These are phyloP conservation scores for Fagopyrum esculentum DNA, from an alignment of 148 eudicot species.

Conservation along the genomic window DNA sequence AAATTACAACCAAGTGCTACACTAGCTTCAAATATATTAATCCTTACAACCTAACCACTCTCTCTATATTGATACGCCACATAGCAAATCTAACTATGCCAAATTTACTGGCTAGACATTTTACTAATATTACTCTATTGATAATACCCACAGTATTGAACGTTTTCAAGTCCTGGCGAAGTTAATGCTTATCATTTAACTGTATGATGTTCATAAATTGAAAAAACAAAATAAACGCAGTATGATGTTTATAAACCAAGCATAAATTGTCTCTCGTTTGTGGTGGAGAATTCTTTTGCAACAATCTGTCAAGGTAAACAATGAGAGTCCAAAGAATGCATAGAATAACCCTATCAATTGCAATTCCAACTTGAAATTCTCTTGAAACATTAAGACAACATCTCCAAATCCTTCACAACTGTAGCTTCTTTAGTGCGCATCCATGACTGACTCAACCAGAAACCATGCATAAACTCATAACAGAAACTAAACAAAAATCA, in stretches of 20 bases:
- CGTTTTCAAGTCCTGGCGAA: no score
- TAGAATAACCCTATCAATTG: background rate
- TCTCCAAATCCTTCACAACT: slow-evolving; percentile 5
- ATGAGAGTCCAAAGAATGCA: background rate
- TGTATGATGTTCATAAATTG: no score
- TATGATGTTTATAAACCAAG: no score
- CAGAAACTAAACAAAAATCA: no score
- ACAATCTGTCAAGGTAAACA: background rate
- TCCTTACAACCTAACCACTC: background rate
- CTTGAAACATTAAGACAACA: background rate
- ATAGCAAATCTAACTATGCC: background rate
- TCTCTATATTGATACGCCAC: background rate
- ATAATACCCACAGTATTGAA: no score
- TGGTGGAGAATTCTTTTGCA: background rate
- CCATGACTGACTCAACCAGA: background rate
- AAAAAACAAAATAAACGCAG: no score
- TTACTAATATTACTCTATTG: no score
- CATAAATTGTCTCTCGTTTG: background rate
- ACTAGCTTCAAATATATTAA: background rate
- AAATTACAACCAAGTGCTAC: background rate
- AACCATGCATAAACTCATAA: no score
- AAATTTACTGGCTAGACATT: no score
- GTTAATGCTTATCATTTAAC: no score
- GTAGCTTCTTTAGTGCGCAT: background rate
- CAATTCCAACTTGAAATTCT: background rate